A percentile compares a stretch with the other conserved stretches of the same genome.
Evolutionary conservation across 2,329 filamentous ascomycete genomes (phyloP).

Genomic region (Trichophyton rubrum): DNA sequence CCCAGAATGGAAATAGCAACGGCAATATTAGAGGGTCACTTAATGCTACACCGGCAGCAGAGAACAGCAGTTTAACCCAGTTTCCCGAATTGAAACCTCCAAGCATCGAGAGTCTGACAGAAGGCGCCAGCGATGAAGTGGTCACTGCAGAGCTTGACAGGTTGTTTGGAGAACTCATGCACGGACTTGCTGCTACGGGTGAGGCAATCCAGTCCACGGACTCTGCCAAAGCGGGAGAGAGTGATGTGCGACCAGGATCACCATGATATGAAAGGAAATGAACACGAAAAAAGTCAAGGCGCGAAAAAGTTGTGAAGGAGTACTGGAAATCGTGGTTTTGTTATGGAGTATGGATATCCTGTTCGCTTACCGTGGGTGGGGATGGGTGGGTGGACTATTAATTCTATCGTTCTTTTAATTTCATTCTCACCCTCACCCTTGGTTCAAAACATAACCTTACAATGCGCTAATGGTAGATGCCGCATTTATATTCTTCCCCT

Average conservation of each 20-base stretch:
- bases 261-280: background rate
- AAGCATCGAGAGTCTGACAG: conserved; percentile 26
- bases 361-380: no score
- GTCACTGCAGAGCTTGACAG: conserved; percentile 31
- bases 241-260: background rate
- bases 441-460: background rate
- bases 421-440: background rate
- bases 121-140: conserved; percentile 25
- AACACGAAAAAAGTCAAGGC: no score
- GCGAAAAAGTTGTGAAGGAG: background rate
- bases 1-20: conserved; percentile 2
- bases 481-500: background rate
- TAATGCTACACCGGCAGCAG: conserved; percentile 1
- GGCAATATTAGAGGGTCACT: background rate
- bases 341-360: conserved; percentile 2
- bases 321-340: background rate
- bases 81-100: conserved; percentile 31
- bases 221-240: conserved; percentile 11
- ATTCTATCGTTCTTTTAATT: background rate
- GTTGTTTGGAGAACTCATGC: conserved; percentile 29
- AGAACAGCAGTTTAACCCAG: conserved; percentile 15
- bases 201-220: conserved; percentile 19
- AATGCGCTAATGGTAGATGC: background rate
- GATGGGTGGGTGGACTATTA: background rate
- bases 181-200: conserved; percentile 27